phyloP scores from a whole-genome alignment of 1,284 basidiomycete species.

The Retiboletus fuscus region DNA sequence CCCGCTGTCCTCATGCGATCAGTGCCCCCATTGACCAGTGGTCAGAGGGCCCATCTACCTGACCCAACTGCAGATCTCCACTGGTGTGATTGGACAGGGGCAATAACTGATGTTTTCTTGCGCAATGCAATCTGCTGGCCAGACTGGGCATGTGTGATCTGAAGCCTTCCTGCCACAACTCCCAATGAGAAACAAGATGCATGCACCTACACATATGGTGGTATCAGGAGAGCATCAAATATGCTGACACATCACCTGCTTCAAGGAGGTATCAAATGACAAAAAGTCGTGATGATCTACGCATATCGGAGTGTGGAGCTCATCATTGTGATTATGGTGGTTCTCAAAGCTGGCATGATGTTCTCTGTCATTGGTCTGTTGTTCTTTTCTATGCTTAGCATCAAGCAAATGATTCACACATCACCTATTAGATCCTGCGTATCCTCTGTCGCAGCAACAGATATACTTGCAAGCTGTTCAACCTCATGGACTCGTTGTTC shows the following conservation, averaged over 20 bases:
- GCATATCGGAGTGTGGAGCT: constrained; percentile 97
- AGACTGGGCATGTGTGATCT: constrained; percentile 85
- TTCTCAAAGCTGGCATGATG: constrained; percentile 95
- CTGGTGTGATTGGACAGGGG: constrained; percentile 98
- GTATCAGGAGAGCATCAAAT: constrained; percentile 89
- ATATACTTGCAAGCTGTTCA: constrained; percentile 95
- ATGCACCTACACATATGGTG: constrained; percentile 80
- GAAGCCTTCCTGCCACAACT: constrained; percentile 68
- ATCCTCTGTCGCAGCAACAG: constrained; percentile 94
- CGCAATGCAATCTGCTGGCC: constrained; percentile 83
- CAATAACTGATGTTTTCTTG: constrained; percentile 94
- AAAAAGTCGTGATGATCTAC: constrained; percentile 99
- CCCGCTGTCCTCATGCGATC: constrained; percentile 77
- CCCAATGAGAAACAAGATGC: constrained; percentile 63
- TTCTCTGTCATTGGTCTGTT: constrained; percentile 94
- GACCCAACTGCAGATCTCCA: constrained; percentile 91
- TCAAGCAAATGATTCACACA: constrained; percentile 24
- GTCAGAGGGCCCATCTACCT: constrained; percentile 81
- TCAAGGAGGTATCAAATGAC: constrained; percentile 86
- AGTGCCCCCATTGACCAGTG: constrained; percentile 82
- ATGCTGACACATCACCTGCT: constrained; percentile 93
- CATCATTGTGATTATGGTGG: constrained; percentile 96
- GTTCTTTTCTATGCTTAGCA: constrained; percentile 3
- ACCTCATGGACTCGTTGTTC: constrained; percentile 92
- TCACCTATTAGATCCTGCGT: constrained; percentile 84